phyloP scores from a whole-genome alignment of 441 rosid genomes.

The Syzygium syzygioides region DNA sequence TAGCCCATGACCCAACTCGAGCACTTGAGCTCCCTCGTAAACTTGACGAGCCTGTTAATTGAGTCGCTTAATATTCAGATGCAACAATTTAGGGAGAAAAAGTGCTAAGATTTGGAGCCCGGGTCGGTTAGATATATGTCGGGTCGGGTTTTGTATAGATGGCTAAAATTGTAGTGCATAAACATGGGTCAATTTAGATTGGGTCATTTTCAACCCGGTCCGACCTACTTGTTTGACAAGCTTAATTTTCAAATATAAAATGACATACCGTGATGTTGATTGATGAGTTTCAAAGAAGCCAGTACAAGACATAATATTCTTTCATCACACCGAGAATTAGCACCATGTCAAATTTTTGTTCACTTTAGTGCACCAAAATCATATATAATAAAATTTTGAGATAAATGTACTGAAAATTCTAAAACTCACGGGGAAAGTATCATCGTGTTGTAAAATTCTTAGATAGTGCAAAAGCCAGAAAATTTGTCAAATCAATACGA shows the following conservation, averaged over 20 bases:
- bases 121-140: fast-evolving
- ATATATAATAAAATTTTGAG: fast-evolving
- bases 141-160: too few relatives aligned
- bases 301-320: neutral
- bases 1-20: neutral
- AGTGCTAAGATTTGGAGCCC: too few relatives aligned
- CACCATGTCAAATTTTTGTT: neutral
- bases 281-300: neutral
- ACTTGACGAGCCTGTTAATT: neutral
- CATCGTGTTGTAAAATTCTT: fast-evolving
- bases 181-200: neutral
- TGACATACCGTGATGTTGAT: neutral
- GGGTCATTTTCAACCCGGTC: fast-evolving
- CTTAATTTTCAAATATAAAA: neutral
- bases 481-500: neutral
- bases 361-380: neutral
- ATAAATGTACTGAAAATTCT: neutral
- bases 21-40: neutral
- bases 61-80: neutral
- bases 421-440: fast-evolving
- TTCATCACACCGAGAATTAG: neutral
- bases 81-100: neutral
- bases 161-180: neutral
- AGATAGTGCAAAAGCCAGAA: too few relatives aligned
- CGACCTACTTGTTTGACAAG: neutral